phyloP scores from a whole-genome alignment of 2,329 filamentous ascomycete species.

The Aspergillus sp. region DNA sequence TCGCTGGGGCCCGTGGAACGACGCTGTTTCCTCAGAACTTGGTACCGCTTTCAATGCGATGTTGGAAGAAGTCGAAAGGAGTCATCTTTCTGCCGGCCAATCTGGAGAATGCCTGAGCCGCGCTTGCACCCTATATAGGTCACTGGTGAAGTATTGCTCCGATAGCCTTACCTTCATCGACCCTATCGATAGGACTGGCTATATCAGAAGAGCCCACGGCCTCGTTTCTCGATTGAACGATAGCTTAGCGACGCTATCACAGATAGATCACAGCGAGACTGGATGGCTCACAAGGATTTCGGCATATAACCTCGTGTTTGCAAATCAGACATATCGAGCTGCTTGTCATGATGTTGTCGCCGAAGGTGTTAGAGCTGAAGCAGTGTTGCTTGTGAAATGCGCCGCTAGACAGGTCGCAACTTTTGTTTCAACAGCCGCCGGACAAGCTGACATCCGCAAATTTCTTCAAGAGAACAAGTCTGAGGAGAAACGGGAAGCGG shows the following conservation, averaged over 20 bases:
- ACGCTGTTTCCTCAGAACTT: slow-evolving; percentile 51
- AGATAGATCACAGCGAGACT: slow-evolving; percentile 15
- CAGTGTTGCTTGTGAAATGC: slow-evolving; percentile 31
- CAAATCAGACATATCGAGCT: slow-evolving; percentile 40
- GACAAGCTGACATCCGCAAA: slow-evolving; percentile 36
- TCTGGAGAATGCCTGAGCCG: slow-evolving; percentile 13
- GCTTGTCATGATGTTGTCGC: slow-evolving; percentile 33
- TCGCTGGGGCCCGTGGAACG: slow-evolving; percentile 56
- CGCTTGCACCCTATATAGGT: slow-evolving; percentile 32
- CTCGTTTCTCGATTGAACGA: slow-evolving; percentile 43
- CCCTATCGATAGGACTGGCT: slow-evolving; percentile 51
- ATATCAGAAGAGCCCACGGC: slow-evolving; percentile 36
- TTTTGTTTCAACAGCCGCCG: slow-evolving; percentile 30
- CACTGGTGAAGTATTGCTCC: slow-evolving; percentile 51
- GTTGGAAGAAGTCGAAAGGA: slow-evolving; percentile 20
- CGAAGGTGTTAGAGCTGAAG: slow-evolving; percentile 18
- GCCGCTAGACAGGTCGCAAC: slow-evolving; percentile 38
- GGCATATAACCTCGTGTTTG: slow-evolving; percentile 35
- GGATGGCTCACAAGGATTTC: slow-evolving; percentile 22
- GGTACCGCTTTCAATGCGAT: slow-evolving; percentile 36
- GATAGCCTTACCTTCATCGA: slow-evolving; percentile 53
- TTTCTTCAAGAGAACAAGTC: slow-evolving; percentile 49
- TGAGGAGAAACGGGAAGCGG: slow-evolving; percentile 44
- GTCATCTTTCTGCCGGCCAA: neutral
- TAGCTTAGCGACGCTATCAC: slow-evolving; percentile 22